Evolutionary conservation across 139 green algal genomes (phyloP).

Genomic region (Closterium sp.): DNA sequence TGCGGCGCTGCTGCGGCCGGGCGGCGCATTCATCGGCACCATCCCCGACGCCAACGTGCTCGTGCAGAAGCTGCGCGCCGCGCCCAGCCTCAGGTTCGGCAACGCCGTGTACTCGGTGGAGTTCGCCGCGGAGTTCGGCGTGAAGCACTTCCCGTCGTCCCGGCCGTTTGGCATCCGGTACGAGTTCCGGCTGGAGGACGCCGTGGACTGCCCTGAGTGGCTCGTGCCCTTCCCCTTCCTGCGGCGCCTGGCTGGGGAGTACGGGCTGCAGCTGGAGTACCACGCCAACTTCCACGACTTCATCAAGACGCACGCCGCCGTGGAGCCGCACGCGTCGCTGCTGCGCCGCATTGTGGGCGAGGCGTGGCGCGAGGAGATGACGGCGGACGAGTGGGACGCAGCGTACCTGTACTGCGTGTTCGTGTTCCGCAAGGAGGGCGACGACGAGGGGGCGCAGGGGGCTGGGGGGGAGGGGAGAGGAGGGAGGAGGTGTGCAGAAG

Average conservation of each 20-base stretch:
- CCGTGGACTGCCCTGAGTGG: no score
- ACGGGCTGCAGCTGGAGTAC: constrained; percentile 32
- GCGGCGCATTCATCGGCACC: constrained; percentile 55
- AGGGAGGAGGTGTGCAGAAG: no score
- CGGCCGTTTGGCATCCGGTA: constrained; percentile 37
- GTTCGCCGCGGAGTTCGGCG: background rate
- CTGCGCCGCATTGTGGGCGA: constrained; percentile 15
- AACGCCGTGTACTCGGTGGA: constrained; percentile 29
- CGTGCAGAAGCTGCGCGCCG: constrained; percentile 50
- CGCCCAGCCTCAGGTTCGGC: constrained; percentile 7
- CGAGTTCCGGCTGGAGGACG: no score
- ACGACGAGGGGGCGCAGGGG: no score
- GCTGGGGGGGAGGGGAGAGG: no score
- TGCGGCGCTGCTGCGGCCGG: constrained; percentile 49
- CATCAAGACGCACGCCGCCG: constrained; percentile 21
- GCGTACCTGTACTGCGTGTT: constrained; percentile 44
- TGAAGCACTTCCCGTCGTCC: constrained; percentile 7
- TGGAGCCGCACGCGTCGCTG: constrained; percentile 10
- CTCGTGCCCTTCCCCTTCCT: constrained; percentile 30
- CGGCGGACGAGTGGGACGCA: constrained; percentile 43
- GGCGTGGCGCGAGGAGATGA: constrained; percentile 26
- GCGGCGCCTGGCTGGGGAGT: no score
- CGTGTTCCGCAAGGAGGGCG: constrained; percentile 32
- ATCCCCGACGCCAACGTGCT: constrained; percentile 55
- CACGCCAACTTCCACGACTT: constrained; percentile 41